Evolutionary conservation across 2,329 filamentous ascomycete species (phyloP), one percentile per base, ranked within the genome.

Genomic region (Scedosporium dehoogii): DNA sequence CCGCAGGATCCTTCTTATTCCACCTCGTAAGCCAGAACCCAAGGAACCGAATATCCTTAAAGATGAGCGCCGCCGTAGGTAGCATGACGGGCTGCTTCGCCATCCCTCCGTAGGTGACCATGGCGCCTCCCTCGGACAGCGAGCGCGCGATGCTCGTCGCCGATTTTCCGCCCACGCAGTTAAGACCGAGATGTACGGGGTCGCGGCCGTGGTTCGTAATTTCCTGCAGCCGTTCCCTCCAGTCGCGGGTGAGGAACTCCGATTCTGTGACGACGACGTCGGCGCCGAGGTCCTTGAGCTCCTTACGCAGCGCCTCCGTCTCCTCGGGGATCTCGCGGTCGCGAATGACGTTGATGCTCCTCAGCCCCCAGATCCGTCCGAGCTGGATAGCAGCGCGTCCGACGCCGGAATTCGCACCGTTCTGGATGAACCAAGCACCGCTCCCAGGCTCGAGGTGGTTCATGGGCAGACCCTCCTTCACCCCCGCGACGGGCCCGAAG

Each of bases 81-180:
- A 97, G 76, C 6, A 83, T 81, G 27, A 97, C 82, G 0, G 93
- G 92, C 77, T 96, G 88, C 72, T 89, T 90, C 41, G 90, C 86
- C 94, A 99, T 99, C 59, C 90, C 93, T 27, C 94, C 94, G 72
- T 99, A 99, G 4, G 93, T 96, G 25, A 99, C 91, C 74, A 97
- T 80, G 63, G 88, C 87, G 1, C 84, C 89, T 23, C 85, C 83
- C 0, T 85, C 77, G 4, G 82, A 81, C 3, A 99, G 80, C 6
- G 84, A 82, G 69, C 92, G 90, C 5, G 92, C 88, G 70, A 99
- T 79, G 1, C 87, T 83, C 29, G 88, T 88, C 3, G 92, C 91
- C 10, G 87, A 85, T 72, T 92, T 91, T 4, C 94, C 94, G 44
- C 94, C 94, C 0, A 99, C 93, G 72, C 94, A 97, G 74, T 99